These are phyloP conservation scores for Erodium trifolium DNA, from an alignment of 441 rosid genomes.

Conservation along the genomic window DNA sequence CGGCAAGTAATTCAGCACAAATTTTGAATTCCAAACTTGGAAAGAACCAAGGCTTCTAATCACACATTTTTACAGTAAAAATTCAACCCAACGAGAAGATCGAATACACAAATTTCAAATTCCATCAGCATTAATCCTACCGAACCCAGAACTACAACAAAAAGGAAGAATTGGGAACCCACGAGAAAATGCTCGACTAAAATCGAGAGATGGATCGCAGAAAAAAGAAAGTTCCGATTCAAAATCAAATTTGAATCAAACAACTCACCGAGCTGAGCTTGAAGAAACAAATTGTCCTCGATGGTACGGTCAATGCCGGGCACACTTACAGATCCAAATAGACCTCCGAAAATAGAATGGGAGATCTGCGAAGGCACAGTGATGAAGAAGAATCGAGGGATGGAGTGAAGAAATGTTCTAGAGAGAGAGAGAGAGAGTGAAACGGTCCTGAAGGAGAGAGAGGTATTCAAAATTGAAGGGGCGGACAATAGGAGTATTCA, in stretches of 20 bases:
- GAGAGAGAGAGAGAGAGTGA: conserved; percentile 9
- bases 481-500: conserved; percentile 1
- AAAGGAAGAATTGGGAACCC: background rate
- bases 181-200: background rate
- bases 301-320: background rate
- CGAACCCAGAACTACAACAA: background rate
- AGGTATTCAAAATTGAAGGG: conserved; percentile 4
- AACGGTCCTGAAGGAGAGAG: conserved; percentile 2
- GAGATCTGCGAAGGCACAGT: background rate
- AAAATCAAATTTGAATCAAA: conserved; percentile 2
- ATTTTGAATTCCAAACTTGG: background rate
- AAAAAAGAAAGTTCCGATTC: background rate
- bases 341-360: background rate
- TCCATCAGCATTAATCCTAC: background rate
- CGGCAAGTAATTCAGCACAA: background rate
- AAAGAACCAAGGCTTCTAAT: background rate
- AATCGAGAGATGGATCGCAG: background rate
- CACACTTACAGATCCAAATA: background rate
- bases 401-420: background rate
- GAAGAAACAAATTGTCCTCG: background rate
- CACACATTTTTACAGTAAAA: background rate
- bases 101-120: conserved; percentile 1
- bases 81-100: background rate
- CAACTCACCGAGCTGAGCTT: conserved; percentile 10
- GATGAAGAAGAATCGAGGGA: background rate